Conservation (phyloP, 169 alveolate genomes). For the Plasmodium gonderi region DNA sequence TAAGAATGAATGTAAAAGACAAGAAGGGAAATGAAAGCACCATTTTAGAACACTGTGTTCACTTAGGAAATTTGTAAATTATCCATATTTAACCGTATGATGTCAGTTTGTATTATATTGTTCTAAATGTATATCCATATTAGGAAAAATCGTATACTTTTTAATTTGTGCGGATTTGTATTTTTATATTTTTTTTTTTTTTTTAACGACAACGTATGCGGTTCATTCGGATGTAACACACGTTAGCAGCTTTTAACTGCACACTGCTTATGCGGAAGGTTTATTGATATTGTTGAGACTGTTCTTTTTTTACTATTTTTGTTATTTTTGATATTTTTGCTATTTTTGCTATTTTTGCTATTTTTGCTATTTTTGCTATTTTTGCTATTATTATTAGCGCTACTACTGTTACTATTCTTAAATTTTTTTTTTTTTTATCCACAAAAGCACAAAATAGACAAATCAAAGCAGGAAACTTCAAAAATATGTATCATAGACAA, state of each 20-base stretch:
- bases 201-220: background rate
- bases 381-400: background rate
- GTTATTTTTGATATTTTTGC: background rate
- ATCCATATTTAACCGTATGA: background rate
- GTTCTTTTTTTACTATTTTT: no score
- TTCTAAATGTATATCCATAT: background rate
- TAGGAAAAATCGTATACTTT: background rate
- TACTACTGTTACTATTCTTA: background rate
- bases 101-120: background rate
- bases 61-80: background rate
- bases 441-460: background rate
- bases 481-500: constrained; percentile 1
- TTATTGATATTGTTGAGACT: background rate
- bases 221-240: background rate
- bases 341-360: background rate
- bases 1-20: background rate
- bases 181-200: background rate
- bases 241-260: background rate
- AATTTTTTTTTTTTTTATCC: background rate
- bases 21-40: background rate
- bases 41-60: background rate
- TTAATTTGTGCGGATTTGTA: background rate
- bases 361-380: background rate
- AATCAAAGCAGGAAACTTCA: background rate
- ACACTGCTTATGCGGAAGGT: background rate